Conservation (phyloP, 495 filamentous ascomycete genomes). For the Aspergillus indologenus region DNA sequence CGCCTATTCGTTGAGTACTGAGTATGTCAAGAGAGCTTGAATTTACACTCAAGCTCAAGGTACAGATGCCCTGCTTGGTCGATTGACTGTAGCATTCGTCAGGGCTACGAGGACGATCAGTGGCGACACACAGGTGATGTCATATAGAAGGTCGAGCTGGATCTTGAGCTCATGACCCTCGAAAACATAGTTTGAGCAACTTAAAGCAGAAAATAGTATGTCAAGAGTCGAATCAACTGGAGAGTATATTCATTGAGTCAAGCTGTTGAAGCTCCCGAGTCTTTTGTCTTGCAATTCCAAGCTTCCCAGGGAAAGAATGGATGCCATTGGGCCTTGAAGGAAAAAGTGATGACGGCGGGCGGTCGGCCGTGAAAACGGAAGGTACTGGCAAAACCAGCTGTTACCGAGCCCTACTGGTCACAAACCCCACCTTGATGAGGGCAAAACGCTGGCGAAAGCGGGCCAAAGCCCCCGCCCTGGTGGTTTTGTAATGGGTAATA, state of each 20-base stretch:
- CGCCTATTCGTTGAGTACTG: no score
- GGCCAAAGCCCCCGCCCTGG: conserved; percentile 6
- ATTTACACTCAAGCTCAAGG: no score
- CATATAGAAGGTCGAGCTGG: background rate
- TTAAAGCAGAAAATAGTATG: background rate
- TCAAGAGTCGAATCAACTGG: background rate
- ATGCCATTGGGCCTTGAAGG: background rate
- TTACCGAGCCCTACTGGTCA: conserved; percentile 3
- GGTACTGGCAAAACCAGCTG: background rate
- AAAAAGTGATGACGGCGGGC: conserved; percentile 5
- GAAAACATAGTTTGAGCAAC: background rate
- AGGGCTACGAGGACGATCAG: background rate
- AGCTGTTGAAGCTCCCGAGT: background rate
- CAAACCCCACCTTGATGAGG: background rate
- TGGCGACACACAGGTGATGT: background rate
- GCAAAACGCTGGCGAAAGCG: conserved; percentile 1
- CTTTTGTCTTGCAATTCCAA: background rate
- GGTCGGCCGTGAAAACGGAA: background rate
- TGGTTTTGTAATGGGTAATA: conserved; percentile 2
- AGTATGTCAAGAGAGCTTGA: no score
- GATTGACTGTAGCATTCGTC: background rate
- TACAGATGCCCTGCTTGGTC: background rate
- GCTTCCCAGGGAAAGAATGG: background rate
- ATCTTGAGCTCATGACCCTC: background rate
- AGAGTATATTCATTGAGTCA: background rate